These are phyloP conservation scores for Xylaria castorea DNA, from an alignment of 495 filamentous ascomycete species.

Conservation along the genomic window DNA sequence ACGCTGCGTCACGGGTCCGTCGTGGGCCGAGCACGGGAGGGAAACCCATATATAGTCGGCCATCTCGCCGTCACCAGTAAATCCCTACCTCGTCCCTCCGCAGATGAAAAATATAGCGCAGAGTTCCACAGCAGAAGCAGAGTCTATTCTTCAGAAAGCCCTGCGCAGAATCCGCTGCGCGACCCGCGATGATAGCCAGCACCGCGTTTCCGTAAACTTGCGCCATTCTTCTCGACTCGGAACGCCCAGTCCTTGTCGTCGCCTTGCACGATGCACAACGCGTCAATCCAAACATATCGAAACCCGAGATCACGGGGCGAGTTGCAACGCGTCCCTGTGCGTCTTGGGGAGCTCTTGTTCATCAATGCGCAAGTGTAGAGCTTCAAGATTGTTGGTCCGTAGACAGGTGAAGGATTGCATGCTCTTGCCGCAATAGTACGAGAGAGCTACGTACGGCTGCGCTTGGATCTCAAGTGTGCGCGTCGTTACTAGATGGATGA, in stretches of 20 bases:
- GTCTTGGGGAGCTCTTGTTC: conserved; percentile 31
- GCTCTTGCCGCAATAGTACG: conserved; percentile 34
- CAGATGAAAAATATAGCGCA: background rate
- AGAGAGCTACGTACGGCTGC: conserved; percentile 31
- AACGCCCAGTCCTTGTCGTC: conserved; percentile 1
- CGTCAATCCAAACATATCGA: conserved; percentile 46
- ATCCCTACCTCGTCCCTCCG: background rate
- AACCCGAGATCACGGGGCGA: conserved; percentile 33
- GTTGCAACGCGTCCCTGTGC: conserved; percentile 36
- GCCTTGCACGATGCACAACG: conserved; percentile 45
- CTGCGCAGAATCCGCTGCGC: background rate
- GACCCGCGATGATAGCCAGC: background rate
- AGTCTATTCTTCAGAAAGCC: conserved; percentile 7
- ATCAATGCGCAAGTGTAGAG: background rate
- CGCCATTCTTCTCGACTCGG: background rate
- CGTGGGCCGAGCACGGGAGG: background rate
- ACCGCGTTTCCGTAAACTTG: background rate
- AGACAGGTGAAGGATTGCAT: conserved; percentile 10
- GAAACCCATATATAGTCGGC: background rate
- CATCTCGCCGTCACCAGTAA: background rate
- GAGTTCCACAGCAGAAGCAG: background rate
- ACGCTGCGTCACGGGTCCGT: background rate
- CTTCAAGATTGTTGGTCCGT: conserved; percentile 9
- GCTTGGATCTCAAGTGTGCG: background rate
- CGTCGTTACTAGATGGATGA: background rate